Evolutionary conservation across 257 asterid genomes (phyloP), one percentile per base, ranked within the genome.

Genomic region (Primulina eburnea): DNA sequence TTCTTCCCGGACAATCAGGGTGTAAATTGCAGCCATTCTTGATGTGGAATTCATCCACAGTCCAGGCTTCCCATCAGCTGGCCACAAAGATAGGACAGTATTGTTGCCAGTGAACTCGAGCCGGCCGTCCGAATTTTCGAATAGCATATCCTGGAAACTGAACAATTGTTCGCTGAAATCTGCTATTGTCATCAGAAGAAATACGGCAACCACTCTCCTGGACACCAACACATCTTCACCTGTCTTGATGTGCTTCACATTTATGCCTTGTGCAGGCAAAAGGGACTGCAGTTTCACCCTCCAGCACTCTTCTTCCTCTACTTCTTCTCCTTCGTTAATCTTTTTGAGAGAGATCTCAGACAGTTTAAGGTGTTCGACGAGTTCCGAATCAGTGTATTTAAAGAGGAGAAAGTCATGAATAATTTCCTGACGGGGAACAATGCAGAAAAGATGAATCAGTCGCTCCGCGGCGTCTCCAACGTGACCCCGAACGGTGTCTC

Each of bases 21-120:
- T 65, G 85, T 90, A 92, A 6, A 92, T 69, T 5, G 90, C 93
- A 0, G 81, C 95, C 94, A 89, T 89, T 78, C 95, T 79, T 11
- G 97, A 91, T 5, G 75, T 50, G 0, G 90, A 83, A 76, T 77
- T 83, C 85, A 84, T 64, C 95, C 96, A 91, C 71, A 89, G 74
- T 5, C 96, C 96, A 0, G 97, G 97, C 81, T 86, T 89, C 21
- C 95, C 95, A 56, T 87, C 88, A 0, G 95, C 98, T 0, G 98
- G 98, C 98, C 98, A 90, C 33, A 88, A 57, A 7, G 86, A 79
- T 7, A 76, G 61, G 62, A 18, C 57, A 0, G 63, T 67, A 1
- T 82, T 82, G 71, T 75, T 89, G 0, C 97, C 97, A 1, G 86
- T 33, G 55, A 74, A 93, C 3, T 83, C 89, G n/a, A 90, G 81